phyloP scores from a whole-genome alignment of 148 eudicot genomes.

The Dysphania ambrosioides region DNA sequence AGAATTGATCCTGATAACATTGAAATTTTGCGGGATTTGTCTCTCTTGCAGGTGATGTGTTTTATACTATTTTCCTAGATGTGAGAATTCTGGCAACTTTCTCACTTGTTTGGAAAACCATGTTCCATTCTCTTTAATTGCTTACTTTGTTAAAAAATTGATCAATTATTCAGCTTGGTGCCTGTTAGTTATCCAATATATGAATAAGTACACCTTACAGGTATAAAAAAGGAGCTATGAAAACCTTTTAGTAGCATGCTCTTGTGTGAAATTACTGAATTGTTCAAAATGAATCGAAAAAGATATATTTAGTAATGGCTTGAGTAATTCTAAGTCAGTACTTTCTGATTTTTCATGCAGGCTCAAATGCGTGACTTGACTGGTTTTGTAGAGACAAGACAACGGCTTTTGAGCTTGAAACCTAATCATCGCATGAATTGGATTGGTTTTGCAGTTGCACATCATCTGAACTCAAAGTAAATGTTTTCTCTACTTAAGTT shows the following conservation, averaged over 20 bases:
- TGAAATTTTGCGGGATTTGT: slow-evolving; percentile 89
- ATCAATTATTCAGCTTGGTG: neutral
- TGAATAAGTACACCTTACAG: neutral
- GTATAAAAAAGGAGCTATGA: neutral
- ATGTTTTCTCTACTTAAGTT: slow-evolving; percentile 1
- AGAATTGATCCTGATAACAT: slow-evolving; percentile 96
- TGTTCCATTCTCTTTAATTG: neutral
- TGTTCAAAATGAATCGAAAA: neutral
- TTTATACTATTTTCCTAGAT: neutral
- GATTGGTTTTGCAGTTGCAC: slow-evolving; percentile 97
- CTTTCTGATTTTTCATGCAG: slow-evolving; percentile 33
- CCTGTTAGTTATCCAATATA: neutral
- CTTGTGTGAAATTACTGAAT: neutral
- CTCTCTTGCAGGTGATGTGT: slow-evolving; percentile 80
- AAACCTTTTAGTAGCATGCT: neutral
- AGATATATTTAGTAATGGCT: no score
- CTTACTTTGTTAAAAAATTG: neutral
- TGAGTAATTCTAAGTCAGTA: neutral
- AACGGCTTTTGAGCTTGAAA: slow-evolving; percentile 85
- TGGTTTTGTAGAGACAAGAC: slow-evolving; percentile 98
- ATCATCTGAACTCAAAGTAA: slow-evolving; percentile 85
- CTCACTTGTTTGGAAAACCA: neutral
- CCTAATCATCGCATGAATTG: slow-evolving; percentile 99
- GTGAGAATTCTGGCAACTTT: neutral
- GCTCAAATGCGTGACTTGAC: slow-evolving; percentile 98